Percentiles rank a stretch among this genome's conserved stretches.
Evolutionary conservation across 2,329 filamentous ascomycete genomes (phyloP).

Genomic region (Pyrenochaeta sp.): DNA sequence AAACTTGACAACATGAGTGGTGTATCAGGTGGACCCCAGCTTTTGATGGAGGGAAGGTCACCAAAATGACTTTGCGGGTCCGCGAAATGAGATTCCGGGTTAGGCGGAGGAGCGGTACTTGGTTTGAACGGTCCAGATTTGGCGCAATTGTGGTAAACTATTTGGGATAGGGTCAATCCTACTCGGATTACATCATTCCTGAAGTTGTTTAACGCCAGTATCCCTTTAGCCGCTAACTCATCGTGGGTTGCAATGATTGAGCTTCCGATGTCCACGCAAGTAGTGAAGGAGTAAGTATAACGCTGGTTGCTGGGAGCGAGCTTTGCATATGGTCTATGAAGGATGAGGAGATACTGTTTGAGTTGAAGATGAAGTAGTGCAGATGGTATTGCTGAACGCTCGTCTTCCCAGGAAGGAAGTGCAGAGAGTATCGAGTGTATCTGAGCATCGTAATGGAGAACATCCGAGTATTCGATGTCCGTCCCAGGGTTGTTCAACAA

Average conservation of each 20-base stretch:
- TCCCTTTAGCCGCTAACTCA: constrained; percentile 25
- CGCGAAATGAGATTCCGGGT: constrained; percentile 10
- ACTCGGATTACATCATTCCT: constrained; percentile 42
- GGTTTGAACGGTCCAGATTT: constrained; percentile 9
- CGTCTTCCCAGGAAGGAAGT: constrained; percentile 34
- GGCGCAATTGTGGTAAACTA: constrained; percentile 36
- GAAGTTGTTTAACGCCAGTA: constrained; percentile 31
- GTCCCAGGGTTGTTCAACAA: constrained; percentile 42
- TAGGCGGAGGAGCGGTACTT: constrained; percentile 1
- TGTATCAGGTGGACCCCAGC: constrained; percentile 8
- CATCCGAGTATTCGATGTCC: constrained; percentile 38
- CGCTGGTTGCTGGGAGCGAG: constrained; percentile 32
- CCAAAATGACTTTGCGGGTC: constrained; percentile 8
- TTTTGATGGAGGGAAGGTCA: constrained; percentile 1
- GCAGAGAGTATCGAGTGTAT: constrained; percentile 29
- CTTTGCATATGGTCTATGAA: constrained; percentile 44
- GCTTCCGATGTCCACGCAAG: constrained; percentile 37
- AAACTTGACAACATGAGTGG: constrained; percentile 23
- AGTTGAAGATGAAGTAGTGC: constrained; percentile 42
- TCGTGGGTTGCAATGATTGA: constrained; percentile 34
- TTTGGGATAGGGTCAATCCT: constrained; percentile 34
- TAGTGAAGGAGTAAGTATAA: constrained; percentile 41
- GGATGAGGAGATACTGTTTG: constrained; percentile 42
- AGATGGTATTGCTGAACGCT: constrained; percentile 20
- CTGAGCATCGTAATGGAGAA: constrained; percentile 43